Percentiles rank a stretch among this genome's conserved stretches.
Conservation (phyloP, 2,329 filamentous ascomycete genomes). For the Chrysosporium keratinophilum region DNA sequence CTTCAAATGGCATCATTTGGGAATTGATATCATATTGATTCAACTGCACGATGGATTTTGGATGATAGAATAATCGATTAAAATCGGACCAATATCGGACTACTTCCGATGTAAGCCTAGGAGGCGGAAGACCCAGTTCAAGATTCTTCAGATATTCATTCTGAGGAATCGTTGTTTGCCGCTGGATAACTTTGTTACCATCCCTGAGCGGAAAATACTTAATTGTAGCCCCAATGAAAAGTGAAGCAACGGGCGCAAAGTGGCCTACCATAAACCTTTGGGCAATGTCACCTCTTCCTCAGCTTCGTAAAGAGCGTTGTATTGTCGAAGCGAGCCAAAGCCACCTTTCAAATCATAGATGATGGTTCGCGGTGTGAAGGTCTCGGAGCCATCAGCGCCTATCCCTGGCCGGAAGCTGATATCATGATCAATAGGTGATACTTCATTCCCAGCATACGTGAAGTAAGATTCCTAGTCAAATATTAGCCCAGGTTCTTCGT, state of each 20-base stretch:
- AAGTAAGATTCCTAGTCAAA: conserved; percentile 80
- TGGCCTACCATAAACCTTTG: conserved; percentile 37
- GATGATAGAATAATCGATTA: conserved; percentile 84
- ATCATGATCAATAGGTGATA: conserved; percentile 65
- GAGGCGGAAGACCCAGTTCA: conserved; percentile 56
- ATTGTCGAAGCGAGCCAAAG: conserved; percentile 77
- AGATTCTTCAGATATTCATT: conserved; percentile 71
- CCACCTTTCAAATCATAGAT: conserved; percentile 93
- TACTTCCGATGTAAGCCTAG: conserved; percentile 54
- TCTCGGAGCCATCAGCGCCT: conserved; percentile 74
- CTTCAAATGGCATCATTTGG: conserved; percentile 69
- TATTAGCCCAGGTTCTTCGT: conserved; percentile 3
- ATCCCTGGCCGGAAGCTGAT: conserved; percentile 80
- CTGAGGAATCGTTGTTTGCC: conserved; percentile 54
- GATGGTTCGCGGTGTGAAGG: conserved; percentile 79
- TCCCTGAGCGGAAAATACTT: conserved; percentile 41
- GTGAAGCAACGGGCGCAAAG: background rate
- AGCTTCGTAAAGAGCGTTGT: conserved; percentile 75
- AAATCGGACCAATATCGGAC: conserved; percentile 98
- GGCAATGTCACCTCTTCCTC: conserved; percentile 28
- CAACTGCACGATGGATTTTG: conserved; percentile 73
- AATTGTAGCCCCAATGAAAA: background rate
- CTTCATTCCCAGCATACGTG: conserved; percentile 62
- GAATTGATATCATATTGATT: conserved; percentile 80
- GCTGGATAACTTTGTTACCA: conserved; percentile 57